A percentile compares a stretch with the other conserved stretches of the same genome.
Conservation (phyloP, 805 yeast species). For the Cyberlindnera amylophila region DNA sequence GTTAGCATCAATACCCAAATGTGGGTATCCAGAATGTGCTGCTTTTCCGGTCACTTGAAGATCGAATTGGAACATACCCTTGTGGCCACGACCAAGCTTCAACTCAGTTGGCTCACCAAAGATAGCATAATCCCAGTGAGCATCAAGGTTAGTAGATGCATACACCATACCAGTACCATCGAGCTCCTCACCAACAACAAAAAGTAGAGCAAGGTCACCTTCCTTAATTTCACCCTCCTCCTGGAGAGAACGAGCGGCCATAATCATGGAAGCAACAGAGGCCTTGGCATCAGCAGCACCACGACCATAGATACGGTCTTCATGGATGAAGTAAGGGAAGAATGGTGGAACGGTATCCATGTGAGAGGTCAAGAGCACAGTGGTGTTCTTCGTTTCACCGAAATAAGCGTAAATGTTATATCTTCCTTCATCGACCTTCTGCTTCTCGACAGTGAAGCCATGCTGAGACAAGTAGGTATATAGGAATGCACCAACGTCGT, state of each 20-base stretch:
- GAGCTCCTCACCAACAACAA: slow-evolving; percentile 71
- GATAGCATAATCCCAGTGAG: slow-evolving; percentile 55
- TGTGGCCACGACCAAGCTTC: slow-evolving; percentile 67
- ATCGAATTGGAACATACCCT: slow-evolving; percentile 47
- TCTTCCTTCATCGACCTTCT: slow-evolving; percentile 34
- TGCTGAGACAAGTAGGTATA: slow-evolving; percentile 13
- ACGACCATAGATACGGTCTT: slow-evolving; percentile 54
- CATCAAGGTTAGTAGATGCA: slow-evolving; percentile 35
- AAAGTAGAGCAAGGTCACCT: slow-evolving; percentile 57
- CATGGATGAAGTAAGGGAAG: slow-evolving; percentile 44
- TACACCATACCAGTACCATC: slow-evolving; percentile 59
- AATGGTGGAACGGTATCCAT: slow-evolving; percentile 73
- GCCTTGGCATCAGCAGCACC: slow-evolving; percentile 73
- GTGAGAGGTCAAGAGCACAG: slow-evolving; percentile 56
- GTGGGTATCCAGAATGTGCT: slow-evolving; percentile 68
- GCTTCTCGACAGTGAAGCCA: slow-evolving; percentile 52
- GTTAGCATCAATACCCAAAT: slow-evolving; percentile 61
- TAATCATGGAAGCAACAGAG: slow-evolving; percentile 59
- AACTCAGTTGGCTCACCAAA: slow-evolving; percentile 78
- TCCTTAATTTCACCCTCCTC: slow-evolving; percentile 35
- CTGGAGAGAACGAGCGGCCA: slow-evolving; percentile 47
- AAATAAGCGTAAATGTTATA: slow-evolving; percentile 55
- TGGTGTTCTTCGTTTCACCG: slow-evolving; percentile 41
- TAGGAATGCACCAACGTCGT: slow-evolving; percentile 18
- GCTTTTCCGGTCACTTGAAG: slow-evolving; percentile 51